Conservation (phyloP, 306 rosid species). For the Cicer judaicum region DNA sequence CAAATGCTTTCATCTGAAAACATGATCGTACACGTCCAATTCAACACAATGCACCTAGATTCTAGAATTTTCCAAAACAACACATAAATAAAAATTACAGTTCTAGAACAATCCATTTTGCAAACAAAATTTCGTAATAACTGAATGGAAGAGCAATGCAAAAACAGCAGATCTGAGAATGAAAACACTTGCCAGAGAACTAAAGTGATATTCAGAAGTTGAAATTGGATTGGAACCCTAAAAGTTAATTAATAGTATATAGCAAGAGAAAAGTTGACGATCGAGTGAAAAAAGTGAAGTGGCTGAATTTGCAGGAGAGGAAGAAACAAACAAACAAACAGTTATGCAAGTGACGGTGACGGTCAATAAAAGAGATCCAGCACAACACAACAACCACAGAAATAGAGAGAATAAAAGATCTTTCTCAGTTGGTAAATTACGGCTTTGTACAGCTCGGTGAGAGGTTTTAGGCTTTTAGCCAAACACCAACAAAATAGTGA, state of each 20-base stretch:
- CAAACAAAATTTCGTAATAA: slow-evolving; percentile 44
- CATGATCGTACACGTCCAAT: slow-evolving; percentile 25
- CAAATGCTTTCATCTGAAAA: slow-evolving; percentile 15
- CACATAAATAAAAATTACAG: neutral
- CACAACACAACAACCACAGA: slow-evolving; percentile 34
- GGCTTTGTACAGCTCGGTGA: slow-evolving; percentile 57
- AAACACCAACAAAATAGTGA: slow-evolving; percentile 1
- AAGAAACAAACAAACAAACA: slow-evolving; percentile 18
- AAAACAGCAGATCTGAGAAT: slow-evolving; percentile 54
- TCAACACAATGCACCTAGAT: slow-evolving; percentile 15
- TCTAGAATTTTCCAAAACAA: neutral
- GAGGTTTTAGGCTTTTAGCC: slow-evolving; percentile 39
- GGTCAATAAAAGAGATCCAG: slow-evolving; percentile 39
- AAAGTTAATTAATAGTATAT: neutral
- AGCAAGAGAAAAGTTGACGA: slow-evolving; percentile 35
- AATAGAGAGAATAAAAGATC: slow-evolving; percentile 49
- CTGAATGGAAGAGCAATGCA: slow-evolving; percentile 22
- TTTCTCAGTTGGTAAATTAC: slow-evolving; percentile 49
- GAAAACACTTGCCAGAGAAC: slow-evolving; percentile 29
- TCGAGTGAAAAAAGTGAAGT: slow-evolving; percentile 45
- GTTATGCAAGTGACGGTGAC: slow-evolving; percentile 51
- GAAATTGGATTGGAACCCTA: slow-evolving; percentile 47
- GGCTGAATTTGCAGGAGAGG: slow-evolving; percentile 53
- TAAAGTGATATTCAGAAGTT: slow-evolving; percentile 31
- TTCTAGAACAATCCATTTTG: slow-evolving; percentile 15